Base-by-base conservation (phyloP, 1,284 basidiomycete genomes). In the Amanita bisporigera region DNA sequence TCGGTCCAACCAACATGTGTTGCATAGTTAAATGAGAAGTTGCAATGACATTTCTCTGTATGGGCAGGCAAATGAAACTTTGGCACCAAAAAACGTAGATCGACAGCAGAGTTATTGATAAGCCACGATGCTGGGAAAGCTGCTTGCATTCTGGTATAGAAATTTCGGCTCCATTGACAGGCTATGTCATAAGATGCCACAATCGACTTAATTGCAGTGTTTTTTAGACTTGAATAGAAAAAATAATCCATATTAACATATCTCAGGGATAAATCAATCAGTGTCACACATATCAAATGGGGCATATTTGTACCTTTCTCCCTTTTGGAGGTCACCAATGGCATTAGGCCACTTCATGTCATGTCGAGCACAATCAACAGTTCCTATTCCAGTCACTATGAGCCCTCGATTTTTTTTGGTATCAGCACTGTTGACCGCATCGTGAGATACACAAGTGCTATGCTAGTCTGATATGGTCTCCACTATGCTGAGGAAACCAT, bases 261-360 rank as follows among this genome's bases (percentile, higher is more conserved):
- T 31, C 63, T 67, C 26, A 40, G 24, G 9, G 21, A n/a, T n/a
- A 9, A 21, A 21, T 40, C 31, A 6, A 12, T 40, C 29, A 60
- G 41, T 12, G 7, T 6, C 29, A 24, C 50, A 19, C 12, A 24
- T 10, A 10, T 9, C 19, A 7, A 21, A 10, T 12, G 55, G 17
- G 26, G 7, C 15, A 31, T 15, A 24, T 26, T 15, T 14, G 12
- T 65, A 80, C 82, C 73, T 60, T 71, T 84, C 81, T 0, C 82
- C 81, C 15, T 74, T 71, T 60, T 82, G 81, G 3, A 83, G 71
- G 69, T 83, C 79, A 0, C 77, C 81, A 2, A 82, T 69, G 0
- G 75, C 73, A 21, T 70, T 74, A 1, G 75, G 76, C 0, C 75
- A 71, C 17, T 76, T 75, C 62, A 81, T 74, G 4, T 76, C 74